Base-by-base conservation (phyloP, 257 asterid genomes). In the Scutellaria minor region DNA sequence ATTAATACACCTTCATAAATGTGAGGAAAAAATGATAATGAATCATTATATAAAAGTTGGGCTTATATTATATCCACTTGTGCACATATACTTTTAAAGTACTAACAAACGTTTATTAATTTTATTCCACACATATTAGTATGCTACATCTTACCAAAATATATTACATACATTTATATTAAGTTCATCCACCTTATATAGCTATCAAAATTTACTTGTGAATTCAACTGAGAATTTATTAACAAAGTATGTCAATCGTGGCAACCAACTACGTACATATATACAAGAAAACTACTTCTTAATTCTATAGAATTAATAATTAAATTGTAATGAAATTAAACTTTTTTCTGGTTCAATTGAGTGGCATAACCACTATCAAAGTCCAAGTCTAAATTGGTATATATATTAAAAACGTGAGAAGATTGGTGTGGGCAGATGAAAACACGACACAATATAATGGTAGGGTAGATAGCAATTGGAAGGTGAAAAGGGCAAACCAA, bases 381-480 rank as follows among this genome's bases (percentile, higher is more conserved):
- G 39, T 56, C n/a, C 15, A 11, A 64, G 77, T 59, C 27, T 48
- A 15, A 7, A 41, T 77, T 71, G 73, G 53, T 51, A 14, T 39
- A 51, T 15, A 2, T 12, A 60, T n/a, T 37, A 20, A 51, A 68
- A 67, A 75, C 39, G 59, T 52, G 64, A 48, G n/a, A 48, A 7
- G 40, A 47, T 20, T 9, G 45, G 47, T 54, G 46, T 15, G 27
- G 12, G 9, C 7, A 7, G 15, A 56, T 6, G 67, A 59, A 59
- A 58, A 40, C 64, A 78, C 78, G 58, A 37, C 73, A 74, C 51
- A 44, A 13, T 22, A 44, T 66, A 65, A 73, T 78, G 70, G 70
- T 55, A 45, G 68, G 79, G 20, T 64, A 70, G 2, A 67, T 7
- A 53, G 40, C 44, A 47, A 41, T 52, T 44, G 42, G 59, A 31